phyloP scores from a whole-genome alignment of 2,329 filamentous ascomycete genomes.

The Clarireedia paspali region DNA sequence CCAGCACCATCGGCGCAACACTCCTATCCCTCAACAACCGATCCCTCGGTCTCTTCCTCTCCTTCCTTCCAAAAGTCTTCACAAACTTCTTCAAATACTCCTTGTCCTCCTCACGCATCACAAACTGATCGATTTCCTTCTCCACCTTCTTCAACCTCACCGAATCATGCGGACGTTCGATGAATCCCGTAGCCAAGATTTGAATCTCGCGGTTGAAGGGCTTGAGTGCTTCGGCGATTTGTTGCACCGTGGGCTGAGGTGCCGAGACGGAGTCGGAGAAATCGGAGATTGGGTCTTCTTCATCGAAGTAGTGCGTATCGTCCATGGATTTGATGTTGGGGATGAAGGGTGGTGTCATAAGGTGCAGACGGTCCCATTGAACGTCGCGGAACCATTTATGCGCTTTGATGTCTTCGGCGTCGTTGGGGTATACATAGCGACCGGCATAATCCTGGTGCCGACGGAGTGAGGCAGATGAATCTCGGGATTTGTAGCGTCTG shows the following conservation, averaged over 20 bases:
- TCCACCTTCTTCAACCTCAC: slow-evolving; percentile 26
- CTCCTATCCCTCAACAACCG: slow-evolving; percentile 68
- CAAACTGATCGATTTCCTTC: slow-evolving; percentile 28
- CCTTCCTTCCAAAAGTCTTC: slow-evolving; percentile 38
- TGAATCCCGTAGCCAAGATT: slow-evolving; percentile 24
- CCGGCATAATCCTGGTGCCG: slow-evolving; percentile 34
- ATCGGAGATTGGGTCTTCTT: slow-evolving; percentile 65
- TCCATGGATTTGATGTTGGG: slow-evolving; percentile 61
- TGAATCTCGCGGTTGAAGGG: slow-evolving; percentile 30
- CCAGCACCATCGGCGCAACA: slow-evolving; percentile 61
- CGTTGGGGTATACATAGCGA: slow-evolving; percentile 70
- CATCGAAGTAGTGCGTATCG: slow-evolving; percentile 86
- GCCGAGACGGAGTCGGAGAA: slow-evolving; percentile 39
- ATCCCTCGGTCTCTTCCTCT: slow-evolving; percentile 77
- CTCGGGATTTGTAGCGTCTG: slow-evolving; percentile 62
- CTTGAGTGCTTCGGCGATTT: slow-evolving; percentile 26
- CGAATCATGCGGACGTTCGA: slow-evolving; percentile 28
- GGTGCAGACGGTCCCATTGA: slow-evolving; percentile 68
- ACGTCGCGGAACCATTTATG: slow-evolving; percentile 81
- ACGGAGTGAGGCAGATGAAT: slow-evolving; percentile 31
- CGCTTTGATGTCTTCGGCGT: slow-evolving; percentile 81
- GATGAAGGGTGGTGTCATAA: slow-evolving; percentile 67
- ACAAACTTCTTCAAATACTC: slow-evolving; percentile 29
- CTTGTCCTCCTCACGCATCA: slow-evolving; percentile 28
- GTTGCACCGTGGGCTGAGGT: slow-evolving; percentile 16